Conservation (phyloP, 2,329 filamentous ascomycete genomes). For the Simplicillium sp. region DNA sequence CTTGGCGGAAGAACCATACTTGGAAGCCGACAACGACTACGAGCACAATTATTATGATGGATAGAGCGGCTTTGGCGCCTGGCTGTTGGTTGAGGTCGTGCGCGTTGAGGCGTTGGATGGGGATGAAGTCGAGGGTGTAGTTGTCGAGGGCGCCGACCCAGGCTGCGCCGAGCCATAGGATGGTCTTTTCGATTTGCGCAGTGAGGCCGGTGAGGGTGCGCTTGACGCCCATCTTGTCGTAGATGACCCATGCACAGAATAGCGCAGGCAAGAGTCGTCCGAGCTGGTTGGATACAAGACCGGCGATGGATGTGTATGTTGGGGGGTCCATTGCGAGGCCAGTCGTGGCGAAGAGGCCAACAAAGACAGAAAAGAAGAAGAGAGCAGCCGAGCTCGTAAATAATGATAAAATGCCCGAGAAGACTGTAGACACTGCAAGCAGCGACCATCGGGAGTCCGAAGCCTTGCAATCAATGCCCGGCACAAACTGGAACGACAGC, state of each 20-base stretch:
- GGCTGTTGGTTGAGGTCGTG: slow-evolving; percentile 86
- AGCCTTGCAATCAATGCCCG: slow-evolving; percentile 55
- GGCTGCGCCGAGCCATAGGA: slow-evolving; percentile 81
- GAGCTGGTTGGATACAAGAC: slow-evolving; percentile 66
- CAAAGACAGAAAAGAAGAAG: slow-evolving; percentile 79
- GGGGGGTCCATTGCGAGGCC: slow-evolving; percentile 86
- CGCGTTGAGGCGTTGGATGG: slow-evolving; percentile 81
- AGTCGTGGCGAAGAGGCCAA: slow-evolving; percentile 80
- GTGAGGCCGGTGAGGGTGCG: slow-evolving; percentile 63
- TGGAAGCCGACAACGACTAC: slow-evolving; percentile 62
- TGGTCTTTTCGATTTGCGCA: slow-evolving; percentile 80
- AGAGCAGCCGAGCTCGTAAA: slow-evolving; percentile 70
- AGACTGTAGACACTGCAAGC: slow-evolving; percentile 70
- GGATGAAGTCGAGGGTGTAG: slow-evolving; percentile 90
- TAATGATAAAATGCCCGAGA: slow-evolving; percentile 68
- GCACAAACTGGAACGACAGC: slow-evolving; percentile 69
- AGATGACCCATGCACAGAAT: slow-evolving; percentile 82
- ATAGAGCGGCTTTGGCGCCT: slow-evolving; percentile 74
- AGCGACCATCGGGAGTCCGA: slow-evolving; percentile 77
- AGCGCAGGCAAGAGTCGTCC: slow-evolving; percentile 79
- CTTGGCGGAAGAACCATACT: slow-evolving; percentile 76
- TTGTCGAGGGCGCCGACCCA: slow-evolving; percentile 92
- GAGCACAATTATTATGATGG: slow-evolving; percentile 66
- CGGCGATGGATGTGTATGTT: slow-evolving; percentile 53
- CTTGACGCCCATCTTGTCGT: slow-evolving; percentile 68